These are phyloP conservation scores for Phytophthora hybrid DNA, from an alignment of 352 stramenopile species.

Conservation along the genomic window DNA sequence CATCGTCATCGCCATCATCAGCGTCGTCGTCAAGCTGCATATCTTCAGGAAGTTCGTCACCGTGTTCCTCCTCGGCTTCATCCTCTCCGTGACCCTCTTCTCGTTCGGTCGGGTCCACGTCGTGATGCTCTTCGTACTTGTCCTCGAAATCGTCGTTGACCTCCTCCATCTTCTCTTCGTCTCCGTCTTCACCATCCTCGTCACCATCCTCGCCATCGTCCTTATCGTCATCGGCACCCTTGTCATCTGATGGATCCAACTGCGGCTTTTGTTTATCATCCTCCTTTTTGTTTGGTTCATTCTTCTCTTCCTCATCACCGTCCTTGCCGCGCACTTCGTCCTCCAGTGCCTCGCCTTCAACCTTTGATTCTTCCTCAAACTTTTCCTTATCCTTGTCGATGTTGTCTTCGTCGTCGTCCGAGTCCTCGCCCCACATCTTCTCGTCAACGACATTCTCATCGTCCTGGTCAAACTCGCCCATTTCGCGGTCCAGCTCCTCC, in stretches of 20 bases:
- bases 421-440: conserved; percentile 98
- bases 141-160: conserved; percentile 93
- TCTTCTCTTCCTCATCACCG: conserved; percentile 86
- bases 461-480: conserved; percentile 97
- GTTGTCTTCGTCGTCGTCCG: conserved; percentile 92
- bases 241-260: conserved; percentile 50
- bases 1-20: conserved; percentile 50
- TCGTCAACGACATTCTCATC: conserved; percentile 99
- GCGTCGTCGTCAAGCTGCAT: conserved; percentile 86
- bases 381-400: conserved; percentile 98
- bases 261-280: conserved; percentile 67
- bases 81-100: conserved; percentile 68
- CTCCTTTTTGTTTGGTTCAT: conserved; percentile 62
- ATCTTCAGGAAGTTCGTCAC: conserved; percentile 82
- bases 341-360: conserved; percentile 81
- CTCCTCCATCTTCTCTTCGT: conserved; percentile 82
- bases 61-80: conserved; percentile 66
- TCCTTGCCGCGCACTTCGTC: conserved; percentile 92
- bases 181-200: conserved; percentile 49
- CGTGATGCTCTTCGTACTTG: conserved; percentile 83
- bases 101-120: conserved; percentile 64
- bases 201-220: conserved; percentile 39
- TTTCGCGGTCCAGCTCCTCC: conserved; percentile 98
- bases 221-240: conserved; percentile 44
- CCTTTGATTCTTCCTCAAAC: conserved; percentile 89